phyloP scores from a whole-genome alignment of 2,329 filamentous ascomycete genomes.

The Colletotrichum agaves region DNA sequence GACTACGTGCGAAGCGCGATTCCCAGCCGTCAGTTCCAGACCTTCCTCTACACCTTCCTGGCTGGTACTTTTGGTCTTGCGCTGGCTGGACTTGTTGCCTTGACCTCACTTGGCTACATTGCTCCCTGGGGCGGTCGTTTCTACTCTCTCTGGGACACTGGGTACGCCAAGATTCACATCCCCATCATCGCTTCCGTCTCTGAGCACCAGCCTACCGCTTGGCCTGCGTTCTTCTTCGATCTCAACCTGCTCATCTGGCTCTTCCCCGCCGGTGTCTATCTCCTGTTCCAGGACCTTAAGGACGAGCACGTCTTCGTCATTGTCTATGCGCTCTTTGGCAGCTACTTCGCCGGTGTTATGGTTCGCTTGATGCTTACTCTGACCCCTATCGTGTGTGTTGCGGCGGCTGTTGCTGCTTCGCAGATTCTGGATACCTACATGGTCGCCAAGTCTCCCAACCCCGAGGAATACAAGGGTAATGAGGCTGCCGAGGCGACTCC shows the following conservation, averaged over 20 bases:
- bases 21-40: conserved; percentile 93
- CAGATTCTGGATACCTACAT: conserved; percentile 86
- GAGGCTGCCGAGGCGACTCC: conserved; percentile 61
- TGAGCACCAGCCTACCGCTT: conserved; percentile 98
- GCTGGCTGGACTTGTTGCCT: conserved; percentile 79
- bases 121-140: conserved; percentile 98
- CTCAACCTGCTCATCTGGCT: conserved; percentile 99
- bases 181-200: conserved; percentile 99
- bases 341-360: conserved; percentile 99
- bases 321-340: conserved; percentile 95
- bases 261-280: conserved; percentile 97
- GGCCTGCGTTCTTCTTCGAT: conserved; percentile 99
- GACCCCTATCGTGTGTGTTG: conserved; percentile 95
- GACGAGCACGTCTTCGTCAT: conserved; percentile 99
- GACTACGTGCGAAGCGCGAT: conserved; percentile 91
- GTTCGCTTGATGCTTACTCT: conserved; percentile 98
- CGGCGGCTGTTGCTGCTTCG: conserved; percentile 88
- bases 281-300: conserved; percentile 92
- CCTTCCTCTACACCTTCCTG: conserved; percentile 81
- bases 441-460: conserved; percentile 69
- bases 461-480: conserved; percentile 48
- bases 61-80: conserved; percentile 79
- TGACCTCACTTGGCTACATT: conserved; percentile 91
- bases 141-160: conserved; percentile 99
- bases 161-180: conserved; percentile 99